Evolutionary conservation across 129 eudicot species (phyloP).

Genomic region (Gnaphalium uliginosum): DNA sequence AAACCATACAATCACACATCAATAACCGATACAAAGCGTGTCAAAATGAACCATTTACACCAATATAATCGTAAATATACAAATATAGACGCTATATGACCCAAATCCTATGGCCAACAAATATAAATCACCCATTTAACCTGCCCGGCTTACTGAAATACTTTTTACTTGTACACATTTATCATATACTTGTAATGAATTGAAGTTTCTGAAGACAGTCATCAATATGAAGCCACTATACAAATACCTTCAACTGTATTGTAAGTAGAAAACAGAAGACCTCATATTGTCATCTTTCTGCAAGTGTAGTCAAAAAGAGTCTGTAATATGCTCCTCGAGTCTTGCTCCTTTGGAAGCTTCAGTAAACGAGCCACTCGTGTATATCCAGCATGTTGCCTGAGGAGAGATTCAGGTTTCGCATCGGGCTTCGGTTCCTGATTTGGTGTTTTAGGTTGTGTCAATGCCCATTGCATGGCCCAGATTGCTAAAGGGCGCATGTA

Average conservation of each 20-base stretch:
- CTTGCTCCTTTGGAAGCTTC: constrained; percentile 59
- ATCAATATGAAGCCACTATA: constrained; percentile 25
- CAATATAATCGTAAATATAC: neutral
- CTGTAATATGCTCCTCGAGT: constrained; percentile 59
- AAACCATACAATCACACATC: neutral
- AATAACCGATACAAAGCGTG: neutral
- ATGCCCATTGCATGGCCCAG: constrained; percentile 99
- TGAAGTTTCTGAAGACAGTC: constrained; percentile 30
- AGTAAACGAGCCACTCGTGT: constrained; percentile 69
- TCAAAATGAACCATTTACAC: neutral
- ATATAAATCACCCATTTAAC: neutral
- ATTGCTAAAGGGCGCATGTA: constrained; percentile 95
- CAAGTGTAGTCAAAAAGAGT: constrained; percentile 68
- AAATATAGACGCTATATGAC: neutral
- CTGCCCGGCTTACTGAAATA: neutral
- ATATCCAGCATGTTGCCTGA: constrained; percentile 65
- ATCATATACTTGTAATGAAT: constrained; percentile 4
- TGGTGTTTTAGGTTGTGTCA: constrained; percentile 50
- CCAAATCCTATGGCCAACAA: neutral
- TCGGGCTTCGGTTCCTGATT: constrained; percentile 46
- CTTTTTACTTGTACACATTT: constrained; percentile 28
- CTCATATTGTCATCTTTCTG: constrained; percentile 51
- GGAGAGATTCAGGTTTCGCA: constrained; percentile 52
- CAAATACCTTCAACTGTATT: neutral
- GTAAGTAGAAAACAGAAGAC: neutral